A percentile compares a stretch with the other conserved stretches of the same genome.
Conservation (phyloP, 2,329 filamentous ascomycete genomes). For the Aspergillus glaucus region DNA sequence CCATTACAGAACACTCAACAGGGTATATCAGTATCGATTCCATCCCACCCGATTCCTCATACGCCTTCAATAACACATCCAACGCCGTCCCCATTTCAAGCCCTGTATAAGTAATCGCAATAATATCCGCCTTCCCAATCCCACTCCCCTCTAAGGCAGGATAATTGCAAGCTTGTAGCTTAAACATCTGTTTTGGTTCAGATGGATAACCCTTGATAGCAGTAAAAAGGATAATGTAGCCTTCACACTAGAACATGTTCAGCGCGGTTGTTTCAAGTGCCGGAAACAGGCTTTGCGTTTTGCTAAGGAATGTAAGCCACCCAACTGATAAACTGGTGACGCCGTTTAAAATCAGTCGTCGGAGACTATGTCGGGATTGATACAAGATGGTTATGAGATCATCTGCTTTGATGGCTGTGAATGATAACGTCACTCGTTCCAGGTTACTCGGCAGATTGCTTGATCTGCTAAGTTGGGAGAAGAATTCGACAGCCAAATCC, state of each 20-base stretch:
- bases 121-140: not conserved
- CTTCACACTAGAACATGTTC: not conserved
- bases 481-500: slow-evolving; percentile 8
- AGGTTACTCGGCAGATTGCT: not conserved
- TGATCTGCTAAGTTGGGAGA: slow-evolving; percentile 2
- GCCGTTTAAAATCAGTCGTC: not conserved
- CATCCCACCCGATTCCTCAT: not conserved
- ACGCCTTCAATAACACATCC: not conserved
- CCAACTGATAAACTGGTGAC: slow-evolving; percentile 1
- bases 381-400: slow-evolving; percentile 3
- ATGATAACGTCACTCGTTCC: slow-evolving; percentile 5
- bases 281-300: slow-evolving; percentile 2
- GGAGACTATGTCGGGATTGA: slow-evolving; percentile 1
- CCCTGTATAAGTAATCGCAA: not conserved
- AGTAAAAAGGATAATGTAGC: not conserved
- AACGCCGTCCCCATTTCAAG: not conserved
- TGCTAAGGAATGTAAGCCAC: not conserved
- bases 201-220: not conserved
- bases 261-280: slow-evolving; percentile 1
- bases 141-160: not conserved
- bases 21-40: not conserved
- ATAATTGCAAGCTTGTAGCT: not conserved
- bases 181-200: not conserved
- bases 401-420: slow-evolving; percentile 1
- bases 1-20: no score